Percentiles rank a stretch among this genome's conserved stretches.
These are phyloP conservation scores for Leptodermis oblonga DNA, from an alignment of 257 asterid genomes.

Conservation along the genomic window DNA sequence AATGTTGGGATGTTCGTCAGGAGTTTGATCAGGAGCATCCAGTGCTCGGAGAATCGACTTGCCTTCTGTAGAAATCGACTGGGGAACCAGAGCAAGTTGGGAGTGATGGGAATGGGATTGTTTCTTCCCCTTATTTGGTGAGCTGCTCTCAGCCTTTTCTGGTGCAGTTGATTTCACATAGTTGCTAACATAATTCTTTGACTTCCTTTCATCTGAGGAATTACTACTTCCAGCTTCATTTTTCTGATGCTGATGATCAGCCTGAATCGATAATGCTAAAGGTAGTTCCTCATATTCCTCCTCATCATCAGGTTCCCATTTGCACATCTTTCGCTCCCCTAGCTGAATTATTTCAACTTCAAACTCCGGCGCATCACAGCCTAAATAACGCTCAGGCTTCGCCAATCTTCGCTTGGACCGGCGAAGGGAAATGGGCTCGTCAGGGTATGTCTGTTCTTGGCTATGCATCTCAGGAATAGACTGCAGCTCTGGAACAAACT, in stretches of 20 bases:
- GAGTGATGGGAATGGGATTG: conserved; percentile 22
- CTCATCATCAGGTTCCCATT: conserved; percentile 33
- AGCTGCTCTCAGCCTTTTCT: conserved; percentile 7
- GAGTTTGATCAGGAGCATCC: conserved; percentile 24
- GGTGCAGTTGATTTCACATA: conserved; percentile 19
- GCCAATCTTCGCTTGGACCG: conserved; percentile 73
- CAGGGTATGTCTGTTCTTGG: conserved; percentile 32
- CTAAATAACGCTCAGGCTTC: conserved; percentile 77
- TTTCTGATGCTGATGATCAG: conserved; percentile 42
- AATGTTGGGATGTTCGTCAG: conserved; percentile 39
- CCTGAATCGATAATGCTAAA: conserved; percentile 70
- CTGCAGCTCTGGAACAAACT: conserved; percentile 29
- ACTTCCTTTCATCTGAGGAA: conserved; percentile 16
- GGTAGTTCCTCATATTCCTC: conserved; percentile 37
- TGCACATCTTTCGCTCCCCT: conserved; percentile 55
- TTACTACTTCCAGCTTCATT: conserved; percentile 21
- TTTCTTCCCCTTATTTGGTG: conserved; percentile 6
- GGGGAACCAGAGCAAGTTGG: conserved; percentile 30
- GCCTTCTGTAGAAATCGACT: conserved; percentile 26
- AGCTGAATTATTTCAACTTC: conserved; percentile 66
- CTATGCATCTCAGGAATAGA: conserved; percentile 21
- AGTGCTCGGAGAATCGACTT: conserved; percentile 25
- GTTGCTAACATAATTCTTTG: conserved; percentile 18
- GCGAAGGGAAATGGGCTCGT: conserved; percentile 48
- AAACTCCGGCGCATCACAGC: conserved; percentile 55